Evolutionary conservation across 768 basidiomycete genomes (phyloP), one percentile per base, ranked within the genome.

Genomic region (Tulasnella sp.): DNA sequence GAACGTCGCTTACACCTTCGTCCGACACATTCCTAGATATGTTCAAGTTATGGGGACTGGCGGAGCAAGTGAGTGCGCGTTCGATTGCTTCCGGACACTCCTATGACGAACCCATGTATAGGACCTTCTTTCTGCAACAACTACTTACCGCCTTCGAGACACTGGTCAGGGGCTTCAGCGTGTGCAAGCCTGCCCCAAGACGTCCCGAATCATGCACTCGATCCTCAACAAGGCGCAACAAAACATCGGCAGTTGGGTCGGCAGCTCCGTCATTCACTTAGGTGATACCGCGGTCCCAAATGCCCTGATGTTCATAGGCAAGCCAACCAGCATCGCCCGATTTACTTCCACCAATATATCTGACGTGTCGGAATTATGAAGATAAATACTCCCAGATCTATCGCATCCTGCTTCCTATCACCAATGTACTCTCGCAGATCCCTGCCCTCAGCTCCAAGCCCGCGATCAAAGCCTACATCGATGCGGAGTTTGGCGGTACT

Each of bases 351-450:
- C 27, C 17, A n/a, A n/a, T n/a, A n/a, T n/a, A n/a, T n/a, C 31
- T 59, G 31, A 30, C 19, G 12, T 22, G 2, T 2, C n/a, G 27
- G 4, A 24, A 15, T 22, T 19, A 9, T 22, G 9, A 48, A 79
- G 79, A 92, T 77, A 92, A 92, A 68, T 92, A 92, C 71, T 88
- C 88, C 11, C 89, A 92, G 68, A 85, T 92, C 49, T 92, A 91
- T 71, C 85, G 89, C 64, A 92, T 92, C 67, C 80, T 91, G 21
- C 76, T 91, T 24, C 89, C 89, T 3, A 85, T 92, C 60, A 90
- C 87, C 74, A 91, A 85, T 64, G 81, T 87, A 27, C 77, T 92
- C 53, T 75, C 76, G 2, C 83, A 88, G 62, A 85, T 91, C 60
- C 81, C 84, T 12, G 65, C 67, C n/a, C 72, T 91, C 21, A 73